Conservation (phyloP, 164 flowering plant genomes). For the Piper longum region DNA sequence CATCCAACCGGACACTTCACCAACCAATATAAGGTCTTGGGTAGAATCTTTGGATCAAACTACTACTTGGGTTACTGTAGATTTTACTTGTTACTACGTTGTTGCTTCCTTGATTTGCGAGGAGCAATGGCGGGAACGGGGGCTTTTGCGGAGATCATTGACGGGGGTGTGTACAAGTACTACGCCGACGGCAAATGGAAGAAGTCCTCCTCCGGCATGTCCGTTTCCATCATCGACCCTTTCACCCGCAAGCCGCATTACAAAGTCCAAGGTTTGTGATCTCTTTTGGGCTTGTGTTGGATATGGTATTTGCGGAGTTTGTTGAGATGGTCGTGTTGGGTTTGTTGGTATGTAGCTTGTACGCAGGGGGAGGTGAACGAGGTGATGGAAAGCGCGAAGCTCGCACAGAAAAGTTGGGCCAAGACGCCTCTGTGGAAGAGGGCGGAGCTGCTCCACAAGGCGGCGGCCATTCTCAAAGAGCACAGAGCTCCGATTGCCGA, state of each 20-base stretch:
- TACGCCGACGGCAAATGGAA: slow-evolving; percentile 91
- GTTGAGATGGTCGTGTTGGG: not conserved
- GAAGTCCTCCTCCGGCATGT: slow-evolving; percentile 66
- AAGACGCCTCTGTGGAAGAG: slow-evolving; percentile 95
- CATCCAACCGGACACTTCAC: no score
- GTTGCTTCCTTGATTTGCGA: no score
- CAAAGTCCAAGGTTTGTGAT: slow-evolving; percentile 77
- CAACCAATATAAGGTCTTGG: no score
- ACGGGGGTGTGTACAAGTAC: slow-evolving; percentile 80
- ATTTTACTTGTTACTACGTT: no score
- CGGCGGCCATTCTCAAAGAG: slow-evolving; percentile 83
- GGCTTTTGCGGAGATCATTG: slow-evolving; percentile 68
- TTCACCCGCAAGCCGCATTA: slow-evolving; percentile 78
- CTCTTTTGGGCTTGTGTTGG: no score
- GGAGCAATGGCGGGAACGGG: slow-evolving; percentile 65
- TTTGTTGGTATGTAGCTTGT: slow-evolving; percentile 43
- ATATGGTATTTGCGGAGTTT: not conserved
- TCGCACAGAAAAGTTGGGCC: slow-evolving; percentile 86
- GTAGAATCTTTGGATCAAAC: no score
- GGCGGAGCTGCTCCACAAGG: slow-evolving; percentile 96
- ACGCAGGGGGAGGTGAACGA: slow-evolving; percentile 92
- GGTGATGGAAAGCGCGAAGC: slow-evolving; percentile 69
- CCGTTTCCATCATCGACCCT: slow-evolving; percentile 80
- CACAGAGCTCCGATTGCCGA: slow-evolving; percentile 90
- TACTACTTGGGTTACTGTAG: no score